phyloP scores from a whole-genome alignment of 441 rosid species.

The Theobroma grandiflorum region DNA sequence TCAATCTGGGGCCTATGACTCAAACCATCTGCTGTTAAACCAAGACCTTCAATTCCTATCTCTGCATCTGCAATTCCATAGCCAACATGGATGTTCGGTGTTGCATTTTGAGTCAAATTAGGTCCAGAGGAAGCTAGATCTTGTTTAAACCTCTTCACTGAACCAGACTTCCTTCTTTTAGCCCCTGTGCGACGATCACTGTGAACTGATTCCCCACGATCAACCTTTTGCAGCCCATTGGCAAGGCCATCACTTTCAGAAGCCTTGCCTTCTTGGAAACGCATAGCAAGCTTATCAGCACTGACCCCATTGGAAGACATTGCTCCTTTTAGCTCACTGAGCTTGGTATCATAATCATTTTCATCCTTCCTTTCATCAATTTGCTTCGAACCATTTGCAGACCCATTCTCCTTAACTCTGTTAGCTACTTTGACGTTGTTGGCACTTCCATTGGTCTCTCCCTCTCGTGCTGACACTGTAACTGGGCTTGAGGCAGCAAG shows the following conservation, averaged over 20 bases:
- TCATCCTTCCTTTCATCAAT: constrained; percentile 52
- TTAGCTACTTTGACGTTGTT: constrained; percentile 39
- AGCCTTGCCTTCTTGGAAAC: constrained; percentile 52
- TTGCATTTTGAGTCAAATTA: constrained; percentile 39
- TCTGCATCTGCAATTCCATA: constrained; percentile 48
- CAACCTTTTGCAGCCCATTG: constrained; percentile 58
- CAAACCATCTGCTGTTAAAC: constrained; percentile 42
- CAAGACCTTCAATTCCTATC: constrained; percentile 52
- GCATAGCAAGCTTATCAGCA: constrained; percentile 53
- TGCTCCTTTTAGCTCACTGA: constrained; percentile 81
- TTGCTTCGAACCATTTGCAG: constrained; percentile 45
- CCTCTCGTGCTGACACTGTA: constrained; percentile 41
- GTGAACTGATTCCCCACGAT: constrained; percentile 53
- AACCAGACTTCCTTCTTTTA: constrained; percentile 86
- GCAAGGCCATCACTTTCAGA: constrained; percentile 52
- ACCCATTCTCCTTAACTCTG: constrained; percentile 54
- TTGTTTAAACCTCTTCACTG: constrained; percentile 91
- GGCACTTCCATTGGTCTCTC: constrained; percentile 45
- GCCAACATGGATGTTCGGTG: constrained; percentile 46
- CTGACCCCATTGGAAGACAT: constrained; percentile 45
- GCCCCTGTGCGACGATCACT: constrained; percentile 75
- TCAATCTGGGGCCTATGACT: constrained; percentile 47
- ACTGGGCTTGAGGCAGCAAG: constrained; percentile 37
- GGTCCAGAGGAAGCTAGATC: constrained; percentile 50
- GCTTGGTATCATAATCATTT: constrained; percentile 87